Evolutionary conservation across 805 yeast species (phyloP), one percentile per base, ranked within the genome.

Genomic region (Metschnikowia shivogae): DNA sequence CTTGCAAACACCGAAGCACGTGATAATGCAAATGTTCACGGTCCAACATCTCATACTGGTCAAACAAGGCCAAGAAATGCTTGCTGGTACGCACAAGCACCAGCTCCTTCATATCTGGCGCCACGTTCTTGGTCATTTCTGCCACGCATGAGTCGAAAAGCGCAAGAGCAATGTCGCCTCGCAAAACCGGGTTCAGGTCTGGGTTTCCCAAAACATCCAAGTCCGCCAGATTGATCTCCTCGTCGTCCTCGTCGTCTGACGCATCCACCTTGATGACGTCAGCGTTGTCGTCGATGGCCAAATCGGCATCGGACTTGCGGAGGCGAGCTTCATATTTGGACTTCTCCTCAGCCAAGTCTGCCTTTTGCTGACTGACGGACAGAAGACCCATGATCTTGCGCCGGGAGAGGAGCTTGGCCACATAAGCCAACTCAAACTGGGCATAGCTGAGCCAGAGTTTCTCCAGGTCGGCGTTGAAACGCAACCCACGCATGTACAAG

Each of bases 381-480:
- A 86, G 74, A 45, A 90, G 71, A 3, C 92, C 92, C 62, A 92
- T 72, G 6, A 92, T 80, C 62, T 83, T 80, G 62, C 98, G 77
- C 67, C 98, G 80, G 6, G 89, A 83, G 40, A 90, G 71, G 48
- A 93, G 74, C 62, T 88, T 89, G 9, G 95, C 82, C 27, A 90
- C 80, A 57, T 89, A 92, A 20, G 86, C 78, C 56, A 92, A 75
- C 66, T 95, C 99, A 55, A 93, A 84, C 55, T 87, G 89, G 39
- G 87, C 81, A 64, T 93, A 93, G 51, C 85, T 86, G 31, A 81
- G 64, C 97, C 98, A 92, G 48, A 93, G 72, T 45, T 75, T 77
- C 13, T 72, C 63, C 7, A 83, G 77, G 41, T 86, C 90, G 2
- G 84, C 76, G 60, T 92, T 92, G 63, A 93, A 86, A 62, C 95